A percentile compares a stretch with the other conserved stretches of the same genome.
Conservation (phyloP, 1,139 yeast genomes). For the Magnusiomyces suaveolens region DNA sequence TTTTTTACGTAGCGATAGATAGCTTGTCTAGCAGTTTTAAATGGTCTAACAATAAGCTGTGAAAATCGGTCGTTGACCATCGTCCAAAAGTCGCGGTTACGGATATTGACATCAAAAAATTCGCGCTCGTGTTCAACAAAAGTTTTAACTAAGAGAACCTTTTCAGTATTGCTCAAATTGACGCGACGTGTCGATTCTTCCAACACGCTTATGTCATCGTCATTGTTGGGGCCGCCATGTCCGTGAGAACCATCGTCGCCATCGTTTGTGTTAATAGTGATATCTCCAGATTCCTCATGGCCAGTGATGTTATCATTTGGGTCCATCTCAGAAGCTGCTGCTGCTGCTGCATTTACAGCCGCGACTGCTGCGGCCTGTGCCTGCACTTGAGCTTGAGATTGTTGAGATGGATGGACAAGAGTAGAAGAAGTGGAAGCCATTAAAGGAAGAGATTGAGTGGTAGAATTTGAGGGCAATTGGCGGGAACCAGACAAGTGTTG, state of each 20-base stretch:
- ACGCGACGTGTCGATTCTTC: conserved; percentile 4
- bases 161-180: conserved; percentile 2
- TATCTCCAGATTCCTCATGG: conserved; percentile 1
- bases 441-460: conserved; percentile 1
- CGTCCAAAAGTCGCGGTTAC: conserved; percentile 6
- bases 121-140: conserved; percentile 7
- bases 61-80: conserved; percentile 2
- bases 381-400: not conserved
- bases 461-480: not conserved
- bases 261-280: not conserved
- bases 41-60: not conserved
- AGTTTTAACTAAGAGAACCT: conserved; percentile 1
- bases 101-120: conserved; percentile 4
- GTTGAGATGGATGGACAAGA: not conserved
- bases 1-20: conserved; percentile 5
- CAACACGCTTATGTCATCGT: not conserved
- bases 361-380: conserved; percentile 1
- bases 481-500: not conserved
- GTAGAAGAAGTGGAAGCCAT: not conserved
- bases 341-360: conserved; percentile 1
- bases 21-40: conserved; percentile 4
- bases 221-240: not conserved
- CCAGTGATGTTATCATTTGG: not conserved
- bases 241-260: no score
- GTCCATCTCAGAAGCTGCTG: no score